Conservation (phyloP, 1,284 basidiomycete species). For the Ceratobasidium sp. region DNA sequence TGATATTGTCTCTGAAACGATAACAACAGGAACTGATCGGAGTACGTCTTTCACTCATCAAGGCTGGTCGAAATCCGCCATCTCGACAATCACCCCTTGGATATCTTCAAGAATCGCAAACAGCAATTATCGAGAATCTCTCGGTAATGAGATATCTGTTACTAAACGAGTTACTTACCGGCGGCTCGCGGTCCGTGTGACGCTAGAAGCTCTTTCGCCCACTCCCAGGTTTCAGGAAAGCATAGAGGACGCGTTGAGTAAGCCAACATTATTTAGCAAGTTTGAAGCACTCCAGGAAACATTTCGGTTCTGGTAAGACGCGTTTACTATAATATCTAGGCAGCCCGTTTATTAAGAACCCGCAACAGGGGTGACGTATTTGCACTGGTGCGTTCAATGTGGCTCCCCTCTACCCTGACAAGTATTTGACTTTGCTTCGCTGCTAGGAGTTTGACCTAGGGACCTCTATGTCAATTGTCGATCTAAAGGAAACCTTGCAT, state of each 20-base stretch:
- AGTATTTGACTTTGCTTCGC: not conserved
- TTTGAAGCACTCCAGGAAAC: constrained; percentile 5
- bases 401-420: not conserved
- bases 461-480: not conserved
- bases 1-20: constrained; percentile 2
- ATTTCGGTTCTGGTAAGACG: constrained; percentile 18
- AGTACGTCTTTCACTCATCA: constrained; percentile 23
- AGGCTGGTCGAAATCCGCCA: constrained; percentile 27
- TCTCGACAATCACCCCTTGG: constrained; percentile 4
- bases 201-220: not conserved
- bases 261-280: not conserved
- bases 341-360: not conserved
- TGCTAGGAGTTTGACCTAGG: constrained; percentile 29
- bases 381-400: constrained; percentile 5
- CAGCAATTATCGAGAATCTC: not conserved
- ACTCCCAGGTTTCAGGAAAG: not conserved
- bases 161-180: not conserved
- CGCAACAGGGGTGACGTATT: constrained; percentile 27
- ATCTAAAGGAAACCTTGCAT: not conserved
- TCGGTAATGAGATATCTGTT: not conserved
- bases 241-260: not conserved
- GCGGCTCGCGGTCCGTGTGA: not conserved
- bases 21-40: not conserved
- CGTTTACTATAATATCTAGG: not conserved
- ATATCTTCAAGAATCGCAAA: constrained; percentile 13